Evolutionary conservation across 2,329 filamentous ascomycete genomes (phyloP), one percentile per base, ranked within the genome.

Genomic region (Colletotrichum viniferum): DNA sequence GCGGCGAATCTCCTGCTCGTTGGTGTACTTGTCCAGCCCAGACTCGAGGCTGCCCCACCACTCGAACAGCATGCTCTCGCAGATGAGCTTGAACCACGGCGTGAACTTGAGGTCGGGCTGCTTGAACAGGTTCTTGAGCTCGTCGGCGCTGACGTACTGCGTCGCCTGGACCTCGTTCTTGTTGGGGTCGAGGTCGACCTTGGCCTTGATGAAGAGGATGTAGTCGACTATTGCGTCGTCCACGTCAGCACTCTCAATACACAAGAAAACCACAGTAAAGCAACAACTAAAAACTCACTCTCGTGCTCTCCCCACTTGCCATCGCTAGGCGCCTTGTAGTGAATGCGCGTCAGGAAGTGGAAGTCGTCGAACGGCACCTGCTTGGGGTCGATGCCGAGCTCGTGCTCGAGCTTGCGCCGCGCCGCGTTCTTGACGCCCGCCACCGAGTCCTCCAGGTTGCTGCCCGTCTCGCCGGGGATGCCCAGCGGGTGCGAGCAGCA

Each of bases 271-370:
- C n/a, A 24, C 12, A 34, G 10, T 10, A 63, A 34, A 32, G 21
- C n/a, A 63, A n/a, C 18, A 30, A 36, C 21, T 9, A 32, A 32
- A 26, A 43, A 88, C 94, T 86, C 88, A 98, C 96, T 96, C 88
- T 99, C 97, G 84, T 99, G 97, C 88, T 99, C 97, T 80, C 97
- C 97, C 97, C 97, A 99, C 87, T 98, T 96, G 72, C 97, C 97
- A 81, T 98, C 94, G 84, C 96, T 98, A 5, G 97, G 95, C 21
- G 97, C 97, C 87, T 97, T 97, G 89, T 99, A 99, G 87, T 99
- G 97, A 84, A 99, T 99, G 83, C 97, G 90, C 4, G 97, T 98
- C 79, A 99, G 90, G 87, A 98, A 99, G 79, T 93, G 92, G 86
- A 99, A 98, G 78, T 97, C 90, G 60, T 98, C 95, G 55, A 98